Percentiles rank a stretch among this genome's conserved stretches.
Evolutionary conservation across 2,329 filamentous ascomycete species (phyloP).

Genomic region (Alternaria sp.): DNA sequence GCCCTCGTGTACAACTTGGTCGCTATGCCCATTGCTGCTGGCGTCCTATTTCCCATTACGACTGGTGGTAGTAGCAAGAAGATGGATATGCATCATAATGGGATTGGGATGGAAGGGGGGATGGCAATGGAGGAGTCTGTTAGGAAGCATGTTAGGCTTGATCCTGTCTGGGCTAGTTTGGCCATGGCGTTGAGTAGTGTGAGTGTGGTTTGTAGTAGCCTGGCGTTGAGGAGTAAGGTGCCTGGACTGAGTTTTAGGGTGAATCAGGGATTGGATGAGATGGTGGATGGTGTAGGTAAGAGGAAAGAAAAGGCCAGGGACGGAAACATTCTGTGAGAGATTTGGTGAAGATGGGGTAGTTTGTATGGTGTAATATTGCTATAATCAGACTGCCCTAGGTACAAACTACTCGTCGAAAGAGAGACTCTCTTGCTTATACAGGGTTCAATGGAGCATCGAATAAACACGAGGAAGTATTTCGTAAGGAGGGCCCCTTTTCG

Average conservation of each 20-base stretch:
- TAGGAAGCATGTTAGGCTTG: slow-evolving; percentile 68
- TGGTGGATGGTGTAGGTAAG: background rate
- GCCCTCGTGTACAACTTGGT: slow-evolving; percentile 82
- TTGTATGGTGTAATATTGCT: background rate
- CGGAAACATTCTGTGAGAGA: background rate
- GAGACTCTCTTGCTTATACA: too few species aligned
- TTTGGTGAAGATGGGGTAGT: rapidly evolving
- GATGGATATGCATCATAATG: slow-evolving; percentile 54
- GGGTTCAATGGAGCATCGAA: too few species aligned
- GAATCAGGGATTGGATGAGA: background rate
- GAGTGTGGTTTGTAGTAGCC: slow-evolving; percentile 83
- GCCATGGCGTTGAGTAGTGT: slow-evolving; percentile 94
- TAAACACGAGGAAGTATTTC: too few species aligned
- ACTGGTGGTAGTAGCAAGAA: slow-evolving; percentile 51
- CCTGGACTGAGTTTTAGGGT: slow-evolving; percentile 56
- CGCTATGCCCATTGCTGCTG: slow-evolving; percentile 82
- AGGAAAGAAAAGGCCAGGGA: background rate
- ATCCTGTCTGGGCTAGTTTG: slow-evolving; percentile 85
- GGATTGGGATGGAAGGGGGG: slow-evolving; percentile 39
- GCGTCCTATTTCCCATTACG: slow-evolving; percentile 73
- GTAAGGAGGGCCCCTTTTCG: too few species aligned
- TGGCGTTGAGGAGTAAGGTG: slow-evolving; percentile 68
- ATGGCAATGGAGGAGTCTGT: slow-evolving; percentile 49
- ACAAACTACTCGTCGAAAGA: too few species aligned
- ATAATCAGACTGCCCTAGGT: too few species aligned